These are phyloP conservation scores for Erucastrum elatum DNA, from an alignment of 345 rosid species.

Conservation along the genomic window DNA sequence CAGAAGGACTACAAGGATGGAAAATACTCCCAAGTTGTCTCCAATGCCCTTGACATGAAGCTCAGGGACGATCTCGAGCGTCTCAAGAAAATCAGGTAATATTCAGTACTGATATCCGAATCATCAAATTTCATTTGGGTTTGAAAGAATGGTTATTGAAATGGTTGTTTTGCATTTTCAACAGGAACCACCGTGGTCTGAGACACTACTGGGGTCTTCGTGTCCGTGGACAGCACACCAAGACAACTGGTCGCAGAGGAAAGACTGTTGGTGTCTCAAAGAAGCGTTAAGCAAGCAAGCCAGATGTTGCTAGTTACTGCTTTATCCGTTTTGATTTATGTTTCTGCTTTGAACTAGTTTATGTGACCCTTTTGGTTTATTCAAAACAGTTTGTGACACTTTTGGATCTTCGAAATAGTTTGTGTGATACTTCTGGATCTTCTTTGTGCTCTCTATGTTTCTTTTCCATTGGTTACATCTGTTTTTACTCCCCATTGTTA, in stretches of 20 bases:
- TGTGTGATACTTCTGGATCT: not conserved
- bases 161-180: not conserved
- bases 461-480: not conserved
- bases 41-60: conserved; percentile 89
- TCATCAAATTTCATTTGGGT: too few relatives aligned
- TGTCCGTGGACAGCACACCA: conserved; percentile 65
- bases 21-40: conserved; percentile 79
- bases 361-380: not conserved
- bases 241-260: conserved; percentile 64
- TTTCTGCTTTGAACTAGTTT: not conserved
- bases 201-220: conserved; percentile 78
- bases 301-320: not conserved
- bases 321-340: not conserved
- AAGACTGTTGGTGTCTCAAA: conserved; percentile 63
- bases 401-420: not conserved
- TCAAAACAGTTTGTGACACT: not conserved
- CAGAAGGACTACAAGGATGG: conserved; percentile 95
- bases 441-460: not conserved
- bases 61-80: conserved; percentile 86
- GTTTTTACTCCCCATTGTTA: not conserved
- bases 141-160: too few relatives aligned
- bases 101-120: not conserved
- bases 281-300: conserved; percentile 23
- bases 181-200: conserved; percentile 56
- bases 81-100: conserved; percentile 75